Percentiles rank a stretch among this genome's conserved stretches.
Conservation (phyloP, 495 filamentous ascomycete species). For the Lepraria neglecta region DNA sequence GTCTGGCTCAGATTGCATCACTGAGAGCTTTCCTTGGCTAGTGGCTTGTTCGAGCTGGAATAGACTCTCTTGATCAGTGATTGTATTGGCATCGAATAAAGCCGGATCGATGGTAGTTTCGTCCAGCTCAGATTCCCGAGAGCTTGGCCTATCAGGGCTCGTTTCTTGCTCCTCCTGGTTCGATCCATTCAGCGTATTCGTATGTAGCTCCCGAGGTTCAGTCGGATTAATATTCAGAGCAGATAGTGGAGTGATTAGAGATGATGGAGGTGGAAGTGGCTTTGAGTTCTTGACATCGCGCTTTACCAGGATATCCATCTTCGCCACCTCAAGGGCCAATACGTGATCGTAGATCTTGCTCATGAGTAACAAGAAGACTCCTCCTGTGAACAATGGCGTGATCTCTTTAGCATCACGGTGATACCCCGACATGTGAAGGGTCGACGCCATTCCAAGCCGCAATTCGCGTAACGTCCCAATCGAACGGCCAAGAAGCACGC, state of each 20-base stretch:
- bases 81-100: constrained; percentile 1
- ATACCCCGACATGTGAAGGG: constrained; percentile 37
- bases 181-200: not conserved
- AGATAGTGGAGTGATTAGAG: not conserved
- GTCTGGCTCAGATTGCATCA: not conserved
- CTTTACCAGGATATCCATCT: not conserved
- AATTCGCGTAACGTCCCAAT: constrained; percentile 63
- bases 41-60: not conserved
- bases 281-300: not conserved
- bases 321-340: not conserved
- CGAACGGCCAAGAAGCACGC: constrained; percentile 69
- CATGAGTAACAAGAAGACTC: constrained; percentile 18
- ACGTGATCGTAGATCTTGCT: constrained; percentile 16
- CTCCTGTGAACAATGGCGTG: constrained; percentile 1
- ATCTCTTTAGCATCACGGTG: not conserved
- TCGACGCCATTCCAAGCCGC: constrained; percentile 66
- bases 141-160: not conserved
- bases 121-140: not conserved
- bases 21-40: constrained; percentile 1
- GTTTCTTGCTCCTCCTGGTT: not conserved
- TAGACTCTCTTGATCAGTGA: not conserved
- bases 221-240: not conserved
- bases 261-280: not conserved
- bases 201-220: not conserved
- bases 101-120: constrained; percentile 18